Evolutionary conservation across 306 rosid species (phyloP).

Genomic region (Medicago truncatula): DNA sequence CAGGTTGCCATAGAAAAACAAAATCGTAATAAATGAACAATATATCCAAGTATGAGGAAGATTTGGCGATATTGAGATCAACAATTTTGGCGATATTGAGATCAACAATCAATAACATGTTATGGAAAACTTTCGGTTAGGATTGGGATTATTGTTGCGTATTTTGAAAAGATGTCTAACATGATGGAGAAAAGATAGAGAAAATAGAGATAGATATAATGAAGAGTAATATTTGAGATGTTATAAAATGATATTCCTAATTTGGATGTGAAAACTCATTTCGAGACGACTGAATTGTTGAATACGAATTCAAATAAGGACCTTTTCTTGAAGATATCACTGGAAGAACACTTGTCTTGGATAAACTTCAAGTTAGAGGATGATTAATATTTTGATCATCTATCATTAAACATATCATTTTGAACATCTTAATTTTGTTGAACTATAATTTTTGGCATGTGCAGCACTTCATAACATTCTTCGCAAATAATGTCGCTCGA

Average conservation of each 20-base stretch:
- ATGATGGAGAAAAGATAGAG: constrained; percentile 20
- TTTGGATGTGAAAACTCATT: neutral
- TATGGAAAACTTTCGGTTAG: neutral
- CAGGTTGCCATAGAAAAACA: neutral
- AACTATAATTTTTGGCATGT: too few species aligned
- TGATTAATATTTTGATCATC: too few species aligned
- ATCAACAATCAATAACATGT: neutral
- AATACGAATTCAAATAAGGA: neutral
- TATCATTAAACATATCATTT: too few species aligned
- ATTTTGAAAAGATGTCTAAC: neutral
- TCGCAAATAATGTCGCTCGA: too few species aligned
- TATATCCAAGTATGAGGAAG: neutral
- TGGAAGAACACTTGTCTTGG: neutral
- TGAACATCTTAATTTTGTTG: too few species aligned
- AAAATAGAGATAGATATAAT: neutral
- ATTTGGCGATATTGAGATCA: neutral
- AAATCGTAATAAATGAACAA: neutral
- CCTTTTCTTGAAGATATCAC: neutral
- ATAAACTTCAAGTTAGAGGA: neutral
- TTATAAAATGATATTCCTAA: neutral
- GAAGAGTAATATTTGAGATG: neutral
- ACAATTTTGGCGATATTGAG: neutral
- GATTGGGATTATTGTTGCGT: neutral
- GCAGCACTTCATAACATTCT: too few species aligned
- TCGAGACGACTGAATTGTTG: neutral